phyloP scores from a whole-genome alignment of 2,329 filamentous ascomycete species.

The Pezicula carpinea region DNA sequence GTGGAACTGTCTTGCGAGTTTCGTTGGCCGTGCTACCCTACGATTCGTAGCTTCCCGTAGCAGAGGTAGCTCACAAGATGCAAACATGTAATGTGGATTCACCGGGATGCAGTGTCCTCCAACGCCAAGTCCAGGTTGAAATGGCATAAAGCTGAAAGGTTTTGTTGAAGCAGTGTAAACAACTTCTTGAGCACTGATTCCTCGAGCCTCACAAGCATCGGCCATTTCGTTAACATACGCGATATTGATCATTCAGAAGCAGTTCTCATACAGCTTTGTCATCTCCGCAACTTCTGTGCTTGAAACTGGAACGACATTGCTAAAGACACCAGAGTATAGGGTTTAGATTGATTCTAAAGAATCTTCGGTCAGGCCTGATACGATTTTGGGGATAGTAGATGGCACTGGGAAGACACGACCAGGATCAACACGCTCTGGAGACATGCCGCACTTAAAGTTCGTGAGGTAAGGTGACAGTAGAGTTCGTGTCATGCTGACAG shows the following conservation, averaged over 20 bases:
- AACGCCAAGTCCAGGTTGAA: constrained; percentile 43
- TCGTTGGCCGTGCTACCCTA: not conserved
- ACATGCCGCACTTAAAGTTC: constrained; percentile 42
- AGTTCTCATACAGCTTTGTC: constrained; percentile 54
- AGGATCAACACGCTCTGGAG: constrained; percentile 46
- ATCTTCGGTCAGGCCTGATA: constrained; percentile 45
- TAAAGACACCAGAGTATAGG: constrained; percentile 42
- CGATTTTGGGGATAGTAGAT: constrained; percentile 45
- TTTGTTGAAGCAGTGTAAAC: constrained; percentile 43
- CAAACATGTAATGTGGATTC: constrained; percentile 48
- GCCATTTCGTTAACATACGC: constrained; percentile 53
- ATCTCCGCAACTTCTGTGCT: constrained; percentile 51
- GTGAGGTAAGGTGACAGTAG: constrained; percentile 42
- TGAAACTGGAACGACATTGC: constrained; percentile 42
- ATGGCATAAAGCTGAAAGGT: constrained; percentile 47
- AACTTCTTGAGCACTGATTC: constrained; percentile 46
- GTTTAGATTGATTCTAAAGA: constrained; percentile 34
- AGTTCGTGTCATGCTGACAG: constrained; percentile 48
- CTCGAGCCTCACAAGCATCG: constrained; percentile 40
- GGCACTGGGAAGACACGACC: constrained; percentile 37
- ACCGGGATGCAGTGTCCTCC: constrained; percentile 52
- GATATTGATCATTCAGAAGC: constrained; percentile 50
- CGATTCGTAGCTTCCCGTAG: constrained; percentile 23
- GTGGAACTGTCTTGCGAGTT: not conserved
- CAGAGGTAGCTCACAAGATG: constrained; percentile 42